These are phyloP conservation scores for Phyllosticta ampelicida DNA, from an alignment of 2,329 filamentous ascomycete genomes.

Conservation along the genomic window DNA sequence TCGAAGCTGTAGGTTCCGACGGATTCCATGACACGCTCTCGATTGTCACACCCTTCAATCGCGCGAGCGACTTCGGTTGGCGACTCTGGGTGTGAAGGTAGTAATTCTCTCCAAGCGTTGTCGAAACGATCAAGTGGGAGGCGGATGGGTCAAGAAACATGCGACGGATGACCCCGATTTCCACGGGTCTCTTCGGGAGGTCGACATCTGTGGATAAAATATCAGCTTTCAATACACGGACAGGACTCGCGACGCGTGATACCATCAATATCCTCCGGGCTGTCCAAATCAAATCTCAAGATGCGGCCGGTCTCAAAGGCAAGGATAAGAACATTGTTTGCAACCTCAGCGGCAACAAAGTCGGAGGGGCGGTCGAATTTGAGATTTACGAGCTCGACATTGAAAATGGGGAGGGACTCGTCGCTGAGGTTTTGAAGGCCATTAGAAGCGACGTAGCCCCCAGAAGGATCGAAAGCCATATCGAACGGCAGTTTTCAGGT, in stretches of 20 bases:
- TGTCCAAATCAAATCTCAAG: slow-evolving; percentile 85
- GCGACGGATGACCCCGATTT: slow-evolving; percentile 83
- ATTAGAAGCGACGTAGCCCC: slow-evolving; percentile 61
- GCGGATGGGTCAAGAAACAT: slow-evolving; percentile 98
- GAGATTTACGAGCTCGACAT: slow-evolving; percentile 82
- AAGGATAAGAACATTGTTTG: slow-evolving; percentile 91
- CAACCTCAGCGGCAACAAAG: slow-evolving; percentile 92
- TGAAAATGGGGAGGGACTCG: slow-evolving; percentile 74
- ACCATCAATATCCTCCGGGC: slow-evolving; percentile 82
- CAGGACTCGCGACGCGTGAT: not conserved
- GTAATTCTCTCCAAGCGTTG: slow-evolving; percentile 87
- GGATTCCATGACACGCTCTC: slow-evolving; percentile 94
- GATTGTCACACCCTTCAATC: slow-evolving; percentile 75
- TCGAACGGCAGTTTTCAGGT: not conserved
- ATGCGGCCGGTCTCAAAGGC: slow-evolving; percentile 88
- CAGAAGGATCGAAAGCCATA: slow-evolving; percentile 62
- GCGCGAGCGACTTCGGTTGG: slow-evolving; percentile 69
- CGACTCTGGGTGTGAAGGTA: slow-evolving; percentile 94
- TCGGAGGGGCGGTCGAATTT: slow-evolving; percentile 91
- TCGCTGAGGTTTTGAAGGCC: slow-evolving; percentile 50
- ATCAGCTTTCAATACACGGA: not conserved
- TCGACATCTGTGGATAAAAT: slow-evolving; percentile 63
- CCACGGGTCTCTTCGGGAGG: slow-evolving; percentile 82
- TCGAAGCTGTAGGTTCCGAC: slow-evolving; percentile 82
- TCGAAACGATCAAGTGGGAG: slow-evolving; percentile 86